Conservation (phyloP, 169 alveolate species). For the Cryptosporidium parvum region DNA sequence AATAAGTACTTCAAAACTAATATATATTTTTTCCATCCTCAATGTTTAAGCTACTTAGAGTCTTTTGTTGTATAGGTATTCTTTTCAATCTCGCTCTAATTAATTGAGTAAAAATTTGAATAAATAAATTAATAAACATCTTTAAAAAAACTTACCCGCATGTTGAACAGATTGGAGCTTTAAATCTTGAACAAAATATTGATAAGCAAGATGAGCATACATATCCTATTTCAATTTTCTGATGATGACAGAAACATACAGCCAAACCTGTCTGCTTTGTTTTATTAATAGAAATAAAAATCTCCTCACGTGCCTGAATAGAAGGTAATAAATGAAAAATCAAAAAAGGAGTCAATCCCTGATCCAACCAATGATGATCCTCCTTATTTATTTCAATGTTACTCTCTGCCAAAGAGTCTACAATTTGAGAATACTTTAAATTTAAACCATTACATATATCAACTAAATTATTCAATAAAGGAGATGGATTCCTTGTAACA, state of each 20-base stretch:
- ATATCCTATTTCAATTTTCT: conserved; percentile 64
- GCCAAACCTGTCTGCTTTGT: conserved; percentile 60
- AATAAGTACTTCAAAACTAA: not conserved
- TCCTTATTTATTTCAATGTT: not conserved
- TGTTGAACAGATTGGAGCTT: conserved; percentile 69
- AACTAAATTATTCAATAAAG: conserved; percentile 42
- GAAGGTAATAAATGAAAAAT: conserved; percentile 69
- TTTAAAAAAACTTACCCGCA: conserved; percentile 58
- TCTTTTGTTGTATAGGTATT: conserved; percentile 60
- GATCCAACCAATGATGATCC: conserved; percentile 2
- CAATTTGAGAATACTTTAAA: conserved; percentile 26
- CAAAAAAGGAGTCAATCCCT: conserved; percentile 43
- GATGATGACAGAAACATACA: conserved; percentile 67
- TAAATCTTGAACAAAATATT: conserved; percentile 57
- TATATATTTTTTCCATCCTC: conserved; percentile 67
- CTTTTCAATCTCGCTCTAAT: conserved; percentile 64
- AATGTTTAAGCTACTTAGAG: conserved; percentile 38
- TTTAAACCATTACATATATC: conserved; percentile 58
- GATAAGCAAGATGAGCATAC: conserved; percentile 65
- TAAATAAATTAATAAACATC: not conserved
- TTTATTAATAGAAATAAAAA: conserved; percentile 13
- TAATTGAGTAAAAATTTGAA: not conserved
- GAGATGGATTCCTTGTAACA: conserved; percentile 42
- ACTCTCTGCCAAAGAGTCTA: conserved; percentile 22
- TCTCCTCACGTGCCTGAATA: conserved; percentile 39